These are phyloP conservation scores for Fusarium nematophilum DNA, from an alignment of 2,329 filamentous ascomycete species.

Conservation along the genomic window DNA sequence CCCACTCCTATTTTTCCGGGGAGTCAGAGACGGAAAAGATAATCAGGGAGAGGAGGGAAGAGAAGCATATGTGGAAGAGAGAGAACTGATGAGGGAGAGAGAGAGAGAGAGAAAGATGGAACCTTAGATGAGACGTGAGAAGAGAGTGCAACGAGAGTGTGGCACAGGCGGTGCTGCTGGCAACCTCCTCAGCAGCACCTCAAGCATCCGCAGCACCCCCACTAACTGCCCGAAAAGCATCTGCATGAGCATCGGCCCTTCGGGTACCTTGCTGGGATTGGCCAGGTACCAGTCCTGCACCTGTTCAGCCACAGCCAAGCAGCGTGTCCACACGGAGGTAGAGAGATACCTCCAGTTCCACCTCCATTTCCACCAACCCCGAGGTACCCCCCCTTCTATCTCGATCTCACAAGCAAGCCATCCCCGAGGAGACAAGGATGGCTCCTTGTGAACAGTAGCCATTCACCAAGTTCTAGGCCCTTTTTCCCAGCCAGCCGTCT, in stretches of 20 bases:
- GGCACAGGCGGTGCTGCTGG: not conserved
- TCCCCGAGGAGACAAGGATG: no score
- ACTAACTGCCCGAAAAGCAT: not conserved
- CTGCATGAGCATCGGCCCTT: not conserved
- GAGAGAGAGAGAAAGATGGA: not conserved
- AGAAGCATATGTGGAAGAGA: not conserved
- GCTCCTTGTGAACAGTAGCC: no score
- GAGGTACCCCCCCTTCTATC: not conserved
- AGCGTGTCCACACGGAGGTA: not conserved
- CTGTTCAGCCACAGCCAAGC: conserved; percentile 6
- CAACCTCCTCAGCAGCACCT: conserved; percentile 11
- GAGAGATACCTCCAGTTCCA: no score
- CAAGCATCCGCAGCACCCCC: not conserved
- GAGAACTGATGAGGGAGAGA: not conserved
- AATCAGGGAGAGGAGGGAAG: conserved; percentile 1
- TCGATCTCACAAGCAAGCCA: not conserved
- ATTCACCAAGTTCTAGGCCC: no score
- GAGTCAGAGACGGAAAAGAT: not conserved
- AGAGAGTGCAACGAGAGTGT: conserved; percentile 7
- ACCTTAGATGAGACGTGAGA: conserved; percentile 1
- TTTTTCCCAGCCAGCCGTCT: no score
- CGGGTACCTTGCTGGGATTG: conserved; percentile 3
- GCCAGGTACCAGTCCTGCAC: not conserved
- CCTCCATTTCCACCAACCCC: conserved; percentile 15
- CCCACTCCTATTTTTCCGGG: conserved; percentile 3